Percentiles rank a stretch among this genome's conserved stretches.
Conservation (phyloP, 495 filamentous ascomycete species). For the Xylaria cubensis region DNA sequence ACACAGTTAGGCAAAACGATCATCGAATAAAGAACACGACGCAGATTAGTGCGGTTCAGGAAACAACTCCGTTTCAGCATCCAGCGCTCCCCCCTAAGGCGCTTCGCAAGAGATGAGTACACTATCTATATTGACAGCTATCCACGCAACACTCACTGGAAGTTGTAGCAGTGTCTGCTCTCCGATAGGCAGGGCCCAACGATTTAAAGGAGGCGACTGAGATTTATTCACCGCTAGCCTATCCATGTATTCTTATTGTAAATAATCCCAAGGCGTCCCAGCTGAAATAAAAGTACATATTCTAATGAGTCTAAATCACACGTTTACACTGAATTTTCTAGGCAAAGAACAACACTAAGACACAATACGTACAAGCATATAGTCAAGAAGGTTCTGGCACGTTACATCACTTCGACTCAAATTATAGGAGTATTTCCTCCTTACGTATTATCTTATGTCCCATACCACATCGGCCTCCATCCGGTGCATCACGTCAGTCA, state of each 20-base stretch:
- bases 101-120: neutral
- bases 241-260: conserved; percentile 11
- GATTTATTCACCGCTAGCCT: neutral
- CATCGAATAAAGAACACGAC: neutral
- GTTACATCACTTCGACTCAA: neutral
- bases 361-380: neutral
- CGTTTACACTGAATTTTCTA: neutral
- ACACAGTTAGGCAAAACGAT: neutral
- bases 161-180: neutral
- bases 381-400: neutral
- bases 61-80: neutral
- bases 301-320: neutral
- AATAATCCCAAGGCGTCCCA: neutral
- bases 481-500: neutral
- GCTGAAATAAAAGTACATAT: neutral
- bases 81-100: neutral
- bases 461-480: neutral
- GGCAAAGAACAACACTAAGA: neutral
- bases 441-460: neutral
- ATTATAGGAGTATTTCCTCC: neutral
- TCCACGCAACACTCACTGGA: neutral
- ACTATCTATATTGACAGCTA: neutral
- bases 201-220: too few relatives aligned
- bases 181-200: neutral
- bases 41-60: neutral